Base-by-base conservation (phyloP, 1,139 yeast species). In the Zygoascus meyerae region DNA sequence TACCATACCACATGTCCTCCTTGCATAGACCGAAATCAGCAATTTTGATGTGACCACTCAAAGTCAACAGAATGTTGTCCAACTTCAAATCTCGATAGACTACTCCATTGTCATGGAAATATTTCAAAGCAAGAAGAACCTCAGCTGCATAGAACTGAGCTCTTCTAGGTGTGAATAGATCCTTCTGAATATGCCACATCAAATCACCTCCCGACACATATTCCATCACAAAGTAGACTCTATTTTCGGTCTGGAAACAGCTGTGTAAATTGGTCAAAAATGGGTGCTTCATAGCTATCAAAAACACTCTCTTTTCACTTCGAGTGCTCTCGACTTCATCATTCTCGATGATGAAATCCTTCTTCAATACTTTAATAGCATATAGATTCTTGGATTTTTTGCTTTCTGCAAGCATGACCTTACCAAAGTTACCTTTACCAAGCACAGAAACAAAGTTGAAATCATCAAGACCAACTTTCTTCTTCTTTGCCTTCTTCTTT, bases 141-240 rank as follows among this genome's bases (percentile, higher is more conserved):
- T 92, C 98, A 44, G 97, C 95, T 2, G 98, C 97, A 66, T 92
- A 94, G 63, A 89, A 92, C 66, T 90, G 94, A 12, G 98, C 98
- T 56, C 97, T 76, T 56, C 86, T 80, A 16, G 92, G 84, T 2
- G 95, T 83, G 62, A 92, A 85, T 59, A 94, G 76, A 48, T 86
- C 86, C 62, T 87, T 87, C 66, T 92, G 98, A 59, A 92, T 94
- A 65, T 92, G 99, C 95, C 97, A 89, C 98, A 92, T 92, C 62
- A 92, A 77, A 70, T 92, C 99, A 64, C 99, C 99, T 49, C 98
- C 99, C 10, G 95, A 82, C 46, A 92, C 83, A 62, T 89, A 92
- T 66, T 92, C 98, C 98, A 92, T 92, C 11, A 95, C 98, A 68
- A 94, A 92, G 67, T 94, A 92, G 40, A 92, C 86, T 63, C 98